Evolutionary conservation across 176 grass and related monocot genomes (phyloP), one percentile per base, ranked within the genome.

Genomic region (Guadua angustifolia): DNA sequence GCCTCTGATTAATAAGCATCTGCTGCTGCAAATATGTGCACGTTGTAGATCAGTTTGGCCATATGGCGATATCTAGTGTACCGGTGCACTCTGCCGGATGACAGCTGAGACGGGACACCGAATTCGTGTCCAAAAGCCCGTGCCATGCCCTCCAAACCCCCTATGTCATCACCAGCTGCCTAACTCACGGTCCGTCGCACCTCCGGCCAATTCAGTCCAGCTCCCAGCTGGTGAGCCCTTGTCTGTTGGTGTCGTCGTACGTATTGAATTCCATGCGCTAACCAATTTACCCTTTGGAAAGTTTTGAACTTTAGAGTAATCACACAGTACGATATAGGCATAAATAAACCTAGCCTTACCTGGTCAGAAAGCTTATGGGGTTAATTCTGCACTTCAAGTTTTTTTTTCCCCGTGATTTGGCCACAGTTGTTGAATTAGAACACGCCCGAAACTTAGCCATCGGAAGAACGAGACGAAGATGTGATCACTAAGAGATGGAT

Each of bases 111-210:
- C 84, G 72, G 49, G 26, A 13, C 69, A 9, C 36, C 4, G 14
- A 5, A 64, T 38, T 38, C 15, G 33, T 58, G 56, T 66, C 84
- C 43, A 43, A 13, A 10, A 22, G 33, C 57, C 68, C 4, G 55
- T 55, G 21, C 58, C 49, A 58, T 46, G 77, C 69, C 69, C 22
- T 66, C 69, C 59, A 66, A 87, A 87, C 70, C 4, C 56, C 32
- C 42, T 16, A 1, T 50, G 75, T 63, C 73, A 22, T 69, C 73
- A 36, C 16, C 17, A 21, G 62, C n/a, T n/a, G n/a, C 85, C 77
- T 66, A 66, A 46, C 77, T 18, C 71, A 32, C n/a, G n/a, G 19
- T 56, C 68, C 1, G 47, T 51, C 80, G 58, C 78, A 24, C 69
- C 51, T 45, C 63, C 51, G 17, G 51, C 65, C 59, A 68, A 57